Base-by-base conservation (phyloP, 1,284 basidiomycete species). In the Lentinula novae-zelandiae region DNA sequence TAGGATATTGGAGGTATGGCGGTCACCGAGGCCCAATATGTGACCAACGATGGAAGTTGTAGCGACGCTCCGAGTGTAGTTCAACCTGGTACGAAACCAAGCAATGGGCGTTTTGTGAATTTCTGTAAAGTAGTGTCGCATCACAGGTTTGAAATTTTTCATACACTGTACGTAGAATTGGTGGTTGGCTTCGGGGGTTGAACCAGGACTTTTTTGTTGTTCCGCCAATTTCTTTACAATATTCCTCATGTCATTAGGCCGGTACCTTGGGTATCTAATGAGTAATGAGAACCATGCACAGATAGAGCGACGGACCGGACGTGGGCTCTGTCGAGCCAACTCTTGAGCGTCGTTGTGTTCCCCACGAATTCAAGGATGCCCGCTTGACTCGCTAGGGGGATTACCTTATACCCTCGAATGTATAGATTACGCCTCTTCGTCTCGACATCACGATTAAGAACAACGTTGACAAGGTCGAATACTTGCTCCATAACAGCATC, bases 401-500 rank as follows among this genome's bases (percentile, higher is more conserved):
- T 80, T 51, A 99, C 93, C 60, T 87, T 92, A 76, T 98, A 99
- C 9, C 86, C 90, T 40, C 95, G 82, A 63, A 98, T 86, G 49
- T 78, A 77, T 33, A 99, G 79, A 39, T 85, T 78, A 10, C 96
- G 86, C 58, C 84, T 82, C 57, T 82, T 82, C 0, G 95, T 93
- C 64, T 90, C 85, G 31, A 86, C 81, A 71, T 98, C 94, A 10
- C 80, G 79, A 8, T 70, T 68, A 6, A 99, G 82, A 1, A 98
- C 82, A 3, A 83, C 76, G 65, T 99, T 98, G 59, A 95, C 90
- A 48, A 98, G 81, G 36, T 88, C 86, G 69, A 99, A 99, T 1
- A 98, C 94, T 74, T 99, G 97, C 70, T 98, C 95, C 96, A 99
- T 98, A 52, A 99, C 94, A 0, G 96, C 96, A 71, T 99, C 96